Conservation (phyloP, 192 early-diverging fungal genomes). For the Coemansia sp. region DNA sequence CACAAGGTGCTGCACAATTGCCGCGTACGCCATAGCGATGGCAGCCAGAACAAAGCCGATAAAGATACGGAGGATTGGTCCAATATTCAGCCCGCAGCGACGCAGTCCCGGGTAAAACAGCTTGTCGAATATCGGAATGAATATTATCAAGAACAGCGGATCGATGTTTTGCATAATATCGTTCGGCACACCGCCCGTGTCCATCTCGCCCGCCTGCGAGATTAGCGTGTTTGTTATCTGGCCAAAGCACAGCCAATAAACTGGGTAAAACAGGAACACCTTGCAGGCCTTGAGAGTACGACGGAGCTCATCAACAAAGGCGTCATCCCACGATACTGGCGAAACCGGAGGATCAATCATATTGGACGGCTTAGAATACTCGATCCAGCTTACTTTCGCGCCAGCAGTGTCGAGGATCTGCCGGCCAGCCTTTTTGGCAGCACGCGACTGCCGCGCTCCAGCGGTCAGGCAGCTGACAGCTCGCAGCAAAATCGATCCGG, state of each 20-base stretch:
- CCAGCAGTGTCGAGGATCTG: constrained; percentile 1
- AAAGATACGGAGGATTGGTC: constrained; percentile 67
- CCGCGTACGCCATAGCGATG: constrained; percentile 63
- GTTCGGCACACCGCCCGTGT: constrained; percentile 60
- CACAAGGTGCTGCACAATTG: constrained; percentile 65
- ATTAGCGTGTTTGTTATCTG: constrained; percentile 69
- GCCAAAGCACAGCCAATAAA: constrained; percentile 56
- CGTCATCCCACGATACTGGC: constrained; percentile 16
- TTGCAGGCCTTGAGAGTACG: constrained; percentile 31
- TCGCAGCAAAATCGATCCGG: constrained; percentile 50
- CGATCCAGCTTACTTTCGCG: constrained; percentile 18
- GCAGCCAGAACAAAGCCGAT: constrained; percentile 68
- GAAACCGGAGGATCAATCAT: constrained; percentile 3
- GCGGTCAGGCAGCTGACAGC: constrained; percentile 2
- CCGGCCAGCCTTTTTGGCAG: constrained; percentile 7
- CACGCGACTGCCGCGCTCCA: constrained; percentile 33
- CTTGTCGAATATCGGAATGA: constrained; percentile 72
- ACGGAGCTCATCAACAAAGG: constrained; percentile 36
- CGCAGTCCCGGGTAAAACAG: constrained; percentile 64
- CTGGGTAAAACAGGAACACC: constrained; percentile 40
- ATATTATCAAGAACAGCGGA: constrained; percentile 67
- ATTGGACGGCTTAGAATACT: constrained; percentile 34
- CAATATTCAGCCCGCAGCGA: constrained; percentile 55
- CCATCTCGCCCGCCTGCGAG: constrained; percentile 64
- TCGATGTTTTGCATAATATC: constrained; percentile 73